phyloP scores from a whole-genome alignment of 495 filamentous ascomycete genomes.

The Astrothelium macrocarpum region DNA sequence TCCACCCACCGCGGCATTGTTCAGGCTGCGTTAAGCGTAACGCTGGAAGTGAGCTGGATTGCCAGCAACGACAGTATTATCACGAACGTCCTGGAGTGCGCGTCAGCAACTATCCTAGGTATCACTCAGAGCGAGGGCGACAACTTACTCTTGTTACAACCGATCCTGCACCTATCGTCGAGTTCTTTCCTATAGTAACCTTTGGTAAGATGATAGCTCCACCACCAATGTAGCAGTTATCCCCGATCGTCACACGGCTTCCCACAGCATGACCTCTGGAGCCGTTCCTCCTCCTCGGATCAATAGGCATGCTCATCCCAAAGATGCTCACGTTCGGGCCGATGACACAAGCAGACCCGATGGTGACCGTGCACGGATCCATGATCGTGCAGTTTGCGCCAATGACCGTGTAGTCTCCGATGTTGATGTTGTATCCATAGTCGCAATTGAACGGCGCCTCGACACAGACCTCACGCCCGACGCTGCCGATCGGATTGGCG shows the following conservation, averaged over 20 bases:
- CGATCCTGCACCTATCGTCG: slow-evolving; percentile 30
- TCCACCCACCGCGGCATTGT: neutral
- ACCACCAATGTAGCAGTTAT: slow-evolving; percentile 83
- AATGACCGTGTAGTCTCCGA: slow-evolving; percentile 81
- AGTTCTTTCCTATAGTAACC: slow-evolving; percentile 30
- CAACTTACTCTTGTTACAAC: slow-evolving; percentile 33
- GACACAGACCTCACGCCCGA: slow-evolving; percentile 68
- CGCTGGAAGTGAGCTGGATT: slow-evolving; percentile 41
- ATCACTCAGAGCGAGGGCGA: neutral
- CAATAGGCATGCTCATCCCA: slow-evolving; percentile 62
- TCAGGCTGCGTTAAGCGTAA: neutral
- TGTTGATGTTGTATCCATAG: slow-evolving; percentile 88
- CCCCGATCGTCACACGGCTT: slow-evolving; percentile 67
- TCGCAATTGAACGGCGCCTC: slow-evolving; percentile 90
- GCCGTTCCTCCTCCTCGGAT: slow-evolving; percentile 66
- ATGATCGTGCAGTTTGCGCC: slow-evolving; percentile 79
- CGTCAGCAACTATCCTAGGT: slow-evolving; percentile 2
- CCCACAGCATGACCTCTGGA: slow-evolving; percentile 64
- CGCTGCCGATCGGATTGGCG: slow-evolving; percentile 44
- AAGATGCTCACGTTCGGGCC: slow-evolving; percentile 84
- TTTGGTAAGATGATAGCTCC: slow-evolving; percentile 67
- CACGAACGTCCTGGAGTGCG: slow-evolving; percentile 45
- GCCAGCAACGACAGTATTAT: slow-evolving; percentile 50
- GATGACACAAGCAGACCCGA: slow-evolving; percentile 73
- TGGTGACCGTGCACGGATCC: slow-evolving; percentile 62